These are phyloP conservation scores for Colletotrichum plurivorum DNA, from an alignment of 2,329 filamentous ascomycete genomes.

Conservation along the genomic window DNA sequence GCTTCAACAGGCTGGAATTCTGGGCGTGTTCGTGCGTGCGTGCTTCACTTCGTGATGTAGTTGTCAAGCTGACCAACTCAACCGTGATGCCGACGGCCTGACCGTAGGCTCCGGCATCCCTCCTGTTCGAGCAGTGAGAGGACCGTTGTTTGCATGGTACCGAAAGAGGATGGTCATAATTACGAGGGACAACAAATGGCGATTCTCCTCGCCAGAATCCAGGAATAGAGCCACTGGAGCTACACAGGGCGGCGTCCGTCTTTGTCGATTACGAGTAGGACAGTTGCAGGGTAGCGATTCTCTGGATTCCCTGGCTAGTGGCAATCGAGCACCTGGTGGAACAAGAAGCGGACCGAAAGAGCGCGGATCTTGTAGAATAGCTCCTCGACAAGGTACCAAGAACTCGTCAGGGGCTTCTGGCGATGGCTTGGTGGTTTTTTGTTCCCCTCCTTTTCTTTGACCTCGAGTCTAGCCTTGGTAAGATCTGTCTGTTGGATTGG, in stretches of 20 bases:
- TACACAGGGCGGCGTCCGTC: constrained; percentile 76
- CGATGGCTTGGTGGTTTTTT: constrained; percentile 49
- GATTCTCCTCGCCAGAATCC: constrained; percentile 81
- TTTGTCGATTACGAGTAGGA: constrained; percentile 78
- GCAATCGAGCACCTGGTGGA: constrained; percentile 79
- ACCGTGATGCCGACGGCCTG: constrained; percentile 75
- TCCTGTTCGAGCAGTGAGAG: constrained; percentile 74
- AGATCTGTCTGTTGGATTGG: constrained; percentile 21
- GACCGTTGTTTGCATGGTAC: constrained; percentile 77
- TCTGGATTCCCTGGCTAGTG: constrained; percentile 75
- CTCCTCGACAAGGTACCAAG: constrained; percentile 70
- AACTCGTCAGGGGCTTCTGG: constrained; percentile 52
- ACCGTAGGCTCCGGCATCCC: constrained; percentile 74
- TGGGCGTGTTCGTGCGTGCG: constrained; percentile 60
- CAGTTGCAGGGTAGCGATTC: constrained; percentile 70
- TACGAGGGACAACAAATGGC: constrained; percentile 77
- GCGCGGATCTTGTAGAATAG: constrained; percentile 75
- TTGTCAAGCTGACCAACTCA: constrained; percentile 77
- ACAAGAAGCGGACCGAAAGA: constrained; percentile 74
- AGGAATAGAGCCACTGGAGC: constrained; percentile 76
- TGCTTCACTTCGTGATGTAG: constrained; percentile 69
- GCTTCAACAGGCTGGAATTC: constrained; percentile 37
- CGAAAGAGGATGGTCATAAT: constrained; percentile 79
- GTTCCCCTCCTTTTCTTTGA: constrained; percentile 57
- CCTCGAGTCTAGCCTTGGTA: constrained; percentile 20